Percentiles rank a stretch among this genome's conserved stretches.
phyloP scores from a whole-genome alignment of 2,329 filamentous ascomycete species.

The Fusarium sp. region DNA sequence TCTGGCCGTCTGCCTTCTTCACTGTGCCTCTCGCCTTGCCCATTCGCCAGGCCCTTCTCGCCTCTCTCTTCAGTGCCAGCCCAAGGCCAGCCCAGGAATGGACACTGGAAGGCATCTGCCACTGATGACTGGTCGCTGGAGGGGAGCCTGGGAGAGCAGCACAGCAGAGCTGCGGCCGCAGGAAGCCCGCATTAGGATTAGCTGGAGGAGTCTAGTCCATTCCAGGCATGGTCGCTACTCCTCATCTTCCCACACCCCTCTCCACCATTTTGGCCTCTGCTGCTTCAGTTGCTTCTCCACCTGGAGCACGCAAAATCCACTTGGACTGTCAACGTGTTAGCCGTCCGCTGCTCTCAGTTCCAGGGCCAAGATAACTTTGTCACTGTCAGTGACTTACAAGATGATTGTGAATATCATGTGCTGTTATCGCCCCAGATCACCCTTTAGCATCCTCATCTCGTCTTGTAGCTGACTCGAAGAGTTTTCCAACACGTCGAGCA shows the following conservation, averaged over 20 bases:
- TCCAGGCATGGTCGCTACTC: constrained; percentile 6
- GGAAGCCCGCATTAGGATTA: constrained; percentile 24
- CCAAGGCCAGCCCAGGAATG: constrained; percentile 23
- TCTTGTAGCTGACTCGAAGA: not conserved
- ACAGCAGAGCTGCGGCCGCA: constrained; percentile 30
- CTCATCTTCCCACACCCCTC: constrained; percentile 21
- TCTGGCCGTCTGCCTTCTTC: constrained; percentile 18
- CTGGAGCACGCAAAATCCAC: constrained; percentile 32
- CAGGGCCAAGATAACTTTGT: constrained; percentile 15
- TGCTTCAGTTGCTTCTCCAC: constrained; percentile 35
- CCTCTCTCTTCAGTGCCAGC: not conserved
- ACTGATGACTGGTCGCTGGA: constrained; percentile 5
- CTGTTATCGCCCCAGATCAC: not conserved
- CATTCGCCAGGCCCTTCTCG: constrained; percentile 3
- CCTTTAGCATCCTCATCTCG: not conserved
- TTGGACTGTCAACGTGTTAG: constrained; percentile 29
- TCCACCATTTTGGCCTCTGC: constrained; percentile 12
- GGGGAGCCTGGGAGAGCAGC: constrained; percentile 32
- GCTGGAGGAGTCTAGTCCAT: not conserved
- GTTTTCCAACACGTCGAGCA: not conserved
- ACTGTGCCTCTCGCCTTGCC: not conserved
- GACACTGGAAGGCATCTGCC: constrained; percentile 6
- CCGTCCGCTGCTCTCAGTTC: constrained; percentile 19
- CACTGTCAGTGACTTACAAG: constrained; percentile 12
- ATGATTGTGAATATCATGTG: constrained; percentile 11